Base-by-base conservation (phyloP, 148 eudicot genomes). In the Hydrangea macrophylla region DNA sequence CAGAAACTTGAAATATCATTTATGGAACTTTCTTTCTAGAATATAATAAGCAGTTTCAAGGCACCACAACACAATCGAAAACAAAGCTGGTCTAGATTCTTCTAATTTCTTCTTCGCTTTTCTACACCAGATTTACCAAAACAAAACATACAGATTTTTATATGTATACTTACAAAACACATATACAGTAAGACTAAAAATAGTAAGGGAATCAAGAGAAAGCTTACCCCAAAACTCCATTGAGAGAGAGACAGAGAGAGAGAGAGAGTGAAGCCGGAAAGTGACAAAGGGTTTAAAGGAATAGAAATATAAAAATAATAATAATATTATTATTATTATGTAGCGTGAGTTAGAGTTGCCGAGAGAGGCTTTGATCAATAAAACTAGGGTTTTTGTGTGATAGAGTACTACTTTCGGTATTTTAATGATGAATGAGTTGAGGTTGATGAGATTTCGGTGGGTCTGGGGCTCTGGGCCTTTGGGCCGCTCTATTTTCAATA, bases 151-250 rank as follows among this genome's bases (percentile, higher is more conserved):
- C 39, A 45, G 17, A 55, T 12, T 12, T 12, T 13, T 10, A 40
- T 57, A 31, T 55, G 61, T 33, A 32, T 28, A n/a, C 60, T 27
- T 3, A 28, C 8, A 32, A 7, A 28, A 35, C 1, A 27, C 57
- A 45, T 7, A 12, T 27, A 44, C 5, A 37, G 2, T 30, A 25
- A 5, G 28, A 39, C 6, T 9, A 7, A 9, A 1, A 36, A 56
- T 0, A 15, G 13, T 39, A 18, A 17, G 27, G 40, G 22, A 32
- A 13, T 20, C 28, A 37, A 28, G 27, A 39, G 25, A 7, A 42
- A 64, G 22, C 40, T 26, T 69, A 83, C 90, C 90, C 90, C 90
- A 86, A 35, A 86, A 86, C 75, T 76, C 75, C 90, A 86, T 85
- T 20, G 69, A 0, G 2, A 72, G 56, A 37, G 78, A 58, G 22